phyloP scores from a whole-genome alignment of 176 grass and related monocot species.

The Carex kokanica region DNA sequence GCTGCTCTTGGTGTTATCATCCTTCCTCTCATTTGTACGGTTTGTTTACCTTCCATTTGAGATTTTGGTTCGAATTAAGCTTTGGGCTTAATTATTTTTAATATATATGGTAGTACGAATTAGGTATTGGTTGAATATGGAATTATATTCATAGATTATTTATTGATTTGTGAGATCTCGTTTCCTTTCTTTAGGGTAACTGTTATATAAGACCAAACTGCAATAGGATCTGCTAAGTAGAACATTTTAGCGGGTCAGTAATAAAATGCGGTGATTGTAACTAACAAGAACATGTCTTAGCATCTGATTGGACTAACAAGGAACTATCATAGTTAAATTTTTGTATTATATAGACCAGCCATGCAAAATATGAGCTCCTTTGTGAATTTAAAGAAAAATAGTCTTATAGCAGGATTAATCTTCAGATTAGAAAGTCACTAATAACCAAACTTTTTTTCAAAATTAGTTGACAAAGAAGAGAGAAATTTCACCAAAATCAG shows the following conservation, averaged over 20 bases:
- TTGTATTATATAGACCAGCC: background rate
- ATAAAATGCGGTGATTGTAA: background rate
- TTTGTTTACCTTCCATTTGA: background rate
- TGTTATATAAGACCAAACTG: background rate
- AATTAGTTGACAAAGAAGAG: background rate
- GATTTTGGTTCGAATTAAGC: background rate
- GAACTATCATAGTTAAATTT: background rate
- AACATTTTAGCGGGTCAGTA: background rate
- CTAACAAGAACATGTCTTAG: background rate
- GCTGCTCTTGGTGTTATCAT: slow-evolving; percentile 56
- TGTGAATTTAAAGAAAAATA: background rate
- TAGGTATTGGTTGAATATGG: background rate
- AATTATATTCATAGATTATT: background rate
- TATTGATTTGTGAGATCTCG: background rate
- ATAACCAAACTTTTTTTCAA: background rate
- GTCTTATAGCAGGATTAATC: background rate
- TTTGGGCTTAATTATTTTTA: background rate
- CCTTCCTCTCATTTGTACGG: slow-evolving; percentile 79
- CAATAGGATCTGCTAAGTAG: background rate
- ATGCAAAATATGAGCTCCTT: background rate
- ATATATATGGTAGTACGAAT: background rate
- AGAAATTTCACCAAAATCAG: background rate
- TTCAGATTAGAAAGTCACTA: background rate
- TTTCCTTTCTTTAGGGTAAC: slow-evolving; percentile 5
- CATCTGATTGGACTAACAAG: background rate